Evolutionary conservation across 257 asterid genomes (phyloP).

Genomic region (Paraleonurus japonicus): DNA sequence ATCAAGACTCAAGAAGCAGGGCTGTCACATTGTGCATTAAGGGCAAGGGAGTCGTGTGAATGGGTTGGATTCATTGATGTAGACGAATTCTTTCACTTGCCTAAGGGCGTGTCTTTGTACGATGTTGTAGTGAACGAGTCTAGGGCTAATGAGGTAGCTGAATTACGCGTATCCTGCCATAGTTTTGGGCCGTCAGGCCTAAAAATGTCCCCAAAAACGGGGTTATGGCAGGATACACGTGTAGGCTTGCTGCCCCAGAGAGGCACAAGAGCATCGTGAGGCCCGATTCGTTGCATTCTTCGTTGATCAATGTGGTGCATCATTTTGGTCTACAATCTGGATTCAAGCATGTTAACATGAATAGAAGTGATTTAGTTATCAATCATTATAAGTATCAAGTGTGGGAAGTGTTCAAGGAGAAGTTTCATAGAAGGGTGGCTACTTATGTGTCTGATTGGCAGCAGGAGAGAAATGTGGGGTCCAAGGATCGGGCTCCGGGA

Average conservation of each 20-base stretch:
- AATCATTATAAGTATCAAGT: conserved; percentile 87
- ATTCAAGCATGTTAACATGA: conserved; percentile 35
- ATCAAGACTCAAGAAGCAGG: conserved; percentile 85
- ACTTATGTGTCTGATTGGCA: conserved; percentile 87
- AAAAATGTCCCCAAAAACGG: conserved; percentile 43
- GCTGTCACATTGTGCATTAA: conserved; percentile 67
- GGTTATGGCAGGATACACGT: conserved; percentile 69
- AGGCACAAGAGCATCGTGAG: conserved; percentile 80
- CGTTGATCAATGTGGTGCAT: conserved; percentile 66
- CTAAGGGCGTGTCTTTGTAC: conserved; percentile 23
- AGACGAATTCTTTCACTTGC: conserved; percentile 70
- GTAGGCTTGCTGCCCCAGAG: conserved; percentile 55
- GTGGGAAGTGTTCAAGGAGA: conserved; percentile 84
- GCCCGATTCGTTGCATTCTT: conserved; percentile 52
- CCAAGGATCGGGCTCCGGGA: conserved; percentile 78
- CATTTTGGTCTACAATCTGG: conserved; percentile 59
- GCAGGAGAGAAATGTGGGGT: conserved; percentile 50
- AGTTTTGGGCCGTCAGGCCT: conserved; percentile 77
- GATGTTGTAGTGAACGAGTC: conserved; percentile 27
- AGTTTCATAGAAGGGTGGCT: conserved; percentile 69
- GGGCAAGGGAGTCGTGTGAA: conserved; percentile 55
- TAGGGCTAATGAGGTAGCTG: conserved; percentile 38
- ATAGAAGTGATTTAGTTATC: conserved; percentile 41
- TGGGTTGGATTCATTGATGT: conserved; percentile 90
- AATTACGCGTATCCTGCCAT: conserved; percentile 48